Evolutionary conservation across 495 filamentous ascomycete species (phyloP), one percentile per base, ranked within the genome.

Genomic region (Neurospora sublineolata): DNA sequence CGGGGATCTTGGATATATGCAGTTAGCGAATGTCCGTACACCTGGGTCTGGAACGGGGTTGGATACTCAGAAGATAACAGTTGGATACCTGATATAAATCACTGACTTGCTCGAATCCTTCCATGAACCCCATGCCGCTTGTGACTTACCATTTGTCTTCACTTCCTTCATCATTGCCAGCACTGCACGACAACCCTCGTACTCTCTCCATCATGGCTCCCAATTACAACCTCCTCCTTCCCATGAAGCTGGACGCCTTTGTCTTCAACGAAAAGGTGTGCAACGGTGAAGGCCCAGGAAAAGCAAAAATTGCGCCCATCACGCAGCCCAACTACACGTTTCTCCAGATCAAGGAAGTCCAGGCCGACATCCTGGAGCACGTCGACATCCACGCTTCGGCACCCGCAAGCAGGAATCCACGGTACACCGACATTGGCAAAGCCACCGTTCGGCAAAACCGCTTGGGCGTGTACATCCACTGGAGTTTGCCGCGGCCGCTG

Each of bases 261-360:
- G 71, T 83, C n/a, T 71, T 86, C 68, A 85, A 83, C 73, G 40
- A 71, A 16, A 20, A 30, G 1, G 77, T 80, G 37, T 81, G 79
- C 72, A 60, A 73, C 36, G 30, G 30, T 14, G 18, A 8, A 42
- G 36, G 36, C 41, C 36, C 14, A 30, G 14, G 40, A 3, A 16
- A 16, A 69, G 75, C 80, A 20, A 79, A 79, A 27, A 86, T 88
- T 41, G 81, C 80, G 1, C 86, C 87, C 14, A 83, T 88, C 68
- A 83, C 82, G 1, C 86, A 87, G 75, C 87, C 86, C 6, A 86
- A 88, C 75, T 89, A 87, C 75, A 83, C 80, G 8, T 80, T 78
- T 40, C 81, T 89, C 0, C 83, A 82, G 0, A 75, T 85, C 7
- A 72, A 82, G 4, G 72, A 81, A 30, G 67, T 84, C 9, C 80